Evolutionary conservation across 2,329 filamentous ascomycete genomes (phyloP).

Genomic region (Calonectria hawksworthii): DNA sequence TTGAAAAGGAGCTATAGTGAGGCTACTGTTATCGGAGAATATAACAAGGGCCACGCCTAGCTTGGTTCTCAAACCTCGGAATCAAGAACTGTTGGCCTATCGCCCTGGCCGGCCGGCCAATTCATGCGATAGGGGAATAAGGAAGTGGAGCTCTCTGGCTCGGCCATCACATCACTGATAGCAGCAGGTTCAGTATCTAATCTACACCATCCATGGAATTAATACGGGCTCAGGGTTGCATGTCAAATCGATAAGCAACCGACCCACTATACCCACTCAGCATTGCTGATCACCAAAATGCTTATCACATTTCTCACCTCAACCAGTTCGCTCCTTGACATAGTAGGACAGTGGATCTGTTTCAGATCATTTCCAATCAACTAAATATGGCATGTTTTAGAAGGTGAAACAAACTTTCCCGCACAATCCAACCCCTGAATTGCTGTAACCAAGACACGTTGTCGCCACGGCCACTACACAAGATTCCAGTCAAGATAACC

Average conservation of each 20-base stretch:
- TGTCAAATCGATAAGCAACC: background rate
- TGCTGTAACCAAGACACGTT: no score
- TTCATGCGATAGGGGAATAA: background rate
- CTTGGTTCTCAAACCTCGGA: background rate
- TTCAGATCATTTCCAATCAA: background rate
- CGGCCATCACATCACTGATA: background rate
- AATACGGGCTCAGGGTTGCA: background rate
- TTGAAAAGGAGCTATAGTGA: background rate
- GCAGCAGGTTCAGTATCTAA: background rate
- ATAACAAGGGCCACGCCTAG: background rate
- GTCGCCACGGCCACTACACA: no score
- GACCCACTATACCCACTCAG: background rate
- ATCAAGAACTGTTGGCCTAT: background rate
- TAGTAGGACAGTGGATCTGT: background rate
- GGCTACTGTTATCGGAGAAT: background rate
- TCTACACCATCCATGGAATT: background rate
- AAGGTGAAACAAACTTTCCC: background rate
- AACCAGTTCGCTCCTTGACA: background rate
- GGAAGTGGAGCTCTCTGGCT: background rate
- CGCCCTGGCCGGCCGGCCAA: background rate
- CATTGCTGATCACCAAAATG: background rate
- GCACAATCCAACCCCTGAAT: no score
- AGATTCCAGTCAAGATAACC: no score
- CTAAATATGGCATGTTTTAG: background rate
- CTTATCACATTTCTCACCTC: background rate